Evolutionary conservation across 495 filamentous ascomycete genomes (phyloP).

Genomic region (Hypomontagnella monticulosa): DNA sequence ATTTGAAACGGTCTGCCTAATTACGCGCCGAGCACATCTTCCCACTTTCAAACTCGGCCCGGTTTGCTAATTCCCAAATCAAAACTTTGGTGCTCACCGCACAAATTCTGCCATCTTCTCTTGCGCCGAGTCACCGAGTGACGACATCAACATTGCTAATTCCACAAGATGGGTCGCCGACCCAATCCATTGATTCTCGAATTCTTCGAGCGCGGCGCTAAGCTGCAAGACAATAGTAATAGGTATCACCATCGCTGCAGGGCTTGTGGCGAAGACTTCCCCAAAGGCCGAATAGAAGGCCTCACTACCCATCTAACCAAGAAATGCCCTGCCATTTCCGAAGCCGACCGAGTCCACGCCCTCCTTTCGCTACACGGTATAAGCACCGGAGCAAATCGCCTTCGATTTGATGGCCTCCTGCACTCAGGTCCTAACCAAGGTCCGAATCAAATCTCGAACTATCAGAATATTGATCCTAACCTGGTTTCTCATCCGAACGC

Average conservation of each 20-base stretch:
- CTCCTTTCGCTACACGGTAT: constrained; percentile 60
- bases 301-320: constrained; percentile 80
- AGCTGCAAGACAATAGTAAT: constrained; percentile 85
- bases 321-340: constrained; percentile 78
- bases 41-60: too few species aligned
- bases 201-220: constrained; percentile 83
- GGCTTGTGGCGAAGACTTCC: constrained; percentile 83
- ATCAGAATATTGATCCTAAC: background rate
- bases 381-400: constrained; percentile 52
- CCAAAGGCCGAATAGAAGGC: constrained; percentile 84
- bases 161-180: constrained; percentile 73
- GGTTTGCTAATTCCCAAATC: too few species aligned
- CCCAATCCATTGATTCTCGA: constrained; percentile 83
- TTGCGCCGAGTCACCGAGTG: constrained; percentile 4
- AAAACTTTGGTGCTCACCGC: constrained; percentile 35
- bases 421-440: constrained; percentile 37
- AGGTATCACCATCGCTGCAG: constrained; percentile 89
- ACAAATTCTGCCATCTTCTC: constrained; percentile 43
- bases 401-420: constrained; percentile 38
- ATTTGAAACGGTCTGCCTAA: too few species aligned
- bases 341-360: constrained; percentile 72
- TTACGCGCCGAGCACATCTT: too few species aligned
- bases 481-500: constrained; percentile 12
- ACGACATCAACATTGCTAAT: constrained; percentile 21
- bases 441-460: background rate